Base-by-base conservation (phyloP, 2,329 filamentous ascomycete species). In the Endoconidiophora laricicola region DNA sequence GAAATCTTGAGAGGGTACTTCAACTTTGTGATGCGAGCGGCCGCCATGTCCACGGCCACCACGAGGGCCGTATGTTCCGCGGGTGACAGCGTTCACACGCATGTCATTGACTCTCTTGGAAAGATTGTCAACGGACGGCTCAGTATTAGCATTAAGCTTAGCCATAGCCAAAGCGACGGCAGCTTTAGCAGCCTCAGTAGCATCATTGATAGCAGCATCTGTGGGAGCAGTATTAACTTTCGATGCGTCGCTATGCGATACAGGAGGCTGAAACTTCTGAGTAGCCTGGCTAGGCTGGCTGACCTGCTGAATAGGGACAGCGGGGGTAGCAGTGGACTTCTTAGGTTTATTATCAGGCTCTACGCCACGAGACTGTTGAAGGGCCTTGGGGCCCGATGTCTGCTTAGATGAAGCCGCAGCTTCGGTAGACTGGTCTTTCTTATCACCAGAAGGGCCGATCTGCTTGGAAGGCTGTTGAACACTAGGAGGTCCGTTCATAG, bases 1-100 rank as follows among this genome's bases (percentile, higher is more conserved):
- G 58, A 88, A 98, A 61, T 96, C 91, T 1, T 85, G 80, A 44
- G 83, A 77, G 0, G 91, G 91, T 2, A 98, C 85, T 48, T 94
- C 88, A 29, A 96, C 78, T 66, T 86, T 91, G 57, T 73, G 69
- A 45, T 72, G 67, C 44, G 22, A 6, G 36, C 70, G 67, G 1
- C 69, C 68, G 29, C 33, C 43, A n/a, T 33, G 26, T 9, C 70
- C 70, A 52, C 71, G 69, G 33, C 63, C 64, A 44, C 66, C 65
- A 22, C 68, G 68, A 44, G 76, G 72, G 40, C 71, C 65, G 20
- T 65, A 62, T n/a, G 71, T 63, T 6, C 70, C 69, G 18, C 69
- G 67, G 44, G 69, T 65, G 5, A 69, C 66, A 9, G 81, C 77
- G 53, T 77, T 78, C 3, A 79, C 67, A 52, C 82, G 74, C 82